These are phyloP conservation scores for Entomortierella beljakovae DNA, from an alignment of 192 early-diverging fungal genomes.

Conservation along the genomic window DNA sequence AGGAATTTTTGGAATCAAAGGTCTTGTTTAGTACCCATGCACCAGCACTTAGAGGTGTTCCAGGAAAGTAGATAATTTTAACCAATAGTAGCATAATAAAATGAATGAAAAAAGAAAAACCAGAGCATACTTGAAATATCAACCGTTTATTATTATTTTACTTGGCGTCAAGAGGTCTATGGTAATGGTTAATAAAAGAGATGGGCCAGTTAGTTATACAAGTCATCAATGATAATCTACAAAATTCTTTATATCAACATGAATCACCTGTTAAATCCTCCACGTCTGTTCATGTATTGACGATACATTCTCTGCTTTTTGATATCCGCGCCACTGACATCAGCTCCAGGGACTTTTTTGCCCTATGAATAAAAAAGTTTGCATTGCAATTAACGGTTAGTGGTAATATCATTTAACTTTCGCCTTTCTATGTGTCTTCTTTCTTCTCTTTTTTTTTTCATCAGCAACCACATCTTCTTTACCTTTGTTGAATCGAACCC, in stretches of 20 bases:
- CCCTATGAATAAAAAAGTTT: too few relatives aligned
- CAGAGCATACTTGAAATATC: background rate
- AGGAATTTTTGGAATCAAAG: conserved; percentile 47
- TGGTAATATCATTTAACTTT: too few relatives aligned
- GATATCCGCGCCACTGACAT: conserved; percentile 79
- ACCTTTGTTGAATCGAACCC: conserved; percentile 91
- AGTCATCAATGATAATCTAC: background rate
- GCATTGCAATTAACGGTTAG: too few relatives aligned
- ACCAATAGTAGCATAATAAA: background rate
- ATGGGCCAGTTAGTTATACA: background rate
- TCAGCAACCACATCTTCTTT: conserved; percentile 11
- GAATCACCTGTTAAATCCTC: conserved; percentile 82
- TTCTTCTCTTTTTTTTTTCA: too few relatives aligned
- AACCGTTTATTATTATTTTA: background rate
- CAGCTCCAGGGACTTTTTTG: conserved; percentile 81
- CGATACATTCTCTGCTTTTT: conserved; percentile 90
- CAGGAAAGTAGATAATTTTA: conserved; percentile 37
- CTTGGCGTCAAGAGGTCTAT: conserved; percentile 29
- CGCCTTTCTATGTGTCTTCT: too few relatives aligned
- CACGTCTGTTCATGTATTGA: conserved; percentile 95
- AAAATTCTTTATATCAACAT: background rate
- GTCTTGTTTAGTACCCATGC: conserved; percentile 35
- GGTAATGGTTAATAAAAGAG: background rate
- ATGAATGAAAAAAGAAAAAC: conserved; percentile 7
- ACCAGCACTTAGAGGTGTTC: conserved; percentile 39